A percentile compares a stretch with the other conserved stretches of the same genome.
Conservation (phyloP, 2,329 filamentous ascomycete genomes). For the Periglandula ipomoeae region DNA sequence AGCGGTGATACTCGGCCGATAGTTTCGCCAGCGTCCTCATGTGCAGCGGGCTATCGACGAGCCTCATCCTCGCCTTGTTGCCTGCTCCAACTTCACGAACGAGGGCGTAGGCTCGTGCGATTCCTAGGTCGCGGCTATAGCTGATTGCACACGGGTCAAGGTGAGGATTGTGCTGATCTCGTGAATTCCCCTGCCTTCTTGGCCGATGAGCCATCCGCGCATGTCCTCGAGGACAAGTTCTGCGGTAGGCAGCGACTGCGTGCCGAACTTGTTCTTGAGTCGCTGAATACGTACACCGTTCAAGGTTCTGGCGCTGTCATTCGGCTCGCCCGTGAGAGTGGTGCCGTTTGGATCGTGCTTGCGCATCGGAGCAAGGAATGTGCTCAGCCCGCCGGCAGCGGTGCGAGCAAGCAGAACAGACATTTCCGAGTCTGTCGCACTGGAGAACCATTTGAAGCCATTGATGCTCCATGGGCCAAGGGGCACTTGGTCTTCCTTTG, state of each 20-base stretch:
- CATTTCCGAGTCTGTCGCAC: constrained; percentile 32
- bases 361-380: constrained; percentile 57
- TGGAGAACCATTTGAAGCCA: constrained; percentile 54
- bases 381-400: constrained; percentile 36
- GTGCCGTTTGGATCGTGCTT: constrained; percentile 26
- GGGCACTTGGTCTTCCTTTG: constrained; percentile 15
- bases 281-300: constrained; percentile 62
- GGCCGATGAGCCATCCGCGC: constrained; percentile 57
- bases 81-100: constrained; percentile 43
- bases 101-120: constrained; percentile 48
- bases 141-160: constrained; percentile 53
- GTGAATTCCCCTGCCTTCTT: constrained; percentile 55
- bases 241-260: constrained; percentile 59
- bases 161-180: constrained; percentile 62
- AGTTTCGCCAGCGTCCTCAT: constrained; percentile 48
- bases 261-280: constrained; percentile 66
- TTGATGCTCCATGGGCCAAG: constrained; percentile 51
- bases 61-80: constrained; percentile 32
- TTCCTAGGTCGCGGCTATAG: constrained; percentile 46
- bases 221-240: constrained; percentile 58
- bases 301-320: constrained; percentile 31
- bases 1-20: constrained; percentile 44
- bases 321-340: constrained; percentile 18
- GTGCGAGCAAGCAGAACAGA: constrained; percentile 55
- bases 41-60: constrained; percentile 46